Conservation (phyloP, 176 grass and related monocot species). For the Juncus inflexus region DNA sequence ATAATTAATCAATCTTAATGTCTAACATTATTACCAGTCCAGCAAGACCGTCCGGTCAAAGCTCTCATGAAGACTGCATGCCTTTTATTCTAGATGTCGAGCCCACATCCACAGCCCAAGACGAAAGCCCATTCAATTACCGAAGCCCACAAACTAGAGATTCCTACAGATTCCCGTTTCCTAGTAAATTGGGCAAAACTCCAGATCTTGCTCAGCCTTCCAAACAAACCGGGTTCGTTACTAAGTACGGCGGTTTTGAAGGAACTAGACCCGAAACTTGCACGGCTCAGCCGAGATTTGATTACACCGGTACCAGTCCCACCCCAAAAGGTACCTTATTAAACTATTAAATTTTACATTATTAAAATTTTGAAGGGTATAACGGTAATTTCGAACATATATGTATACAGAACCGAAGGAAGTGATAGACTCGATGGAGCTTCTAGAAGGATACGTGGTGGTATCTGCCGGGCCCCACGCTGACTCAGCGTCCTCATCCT, state of each 20-base stretch:
- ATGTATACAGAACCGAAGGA: background rate
- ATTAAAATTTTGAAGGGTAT: background rate
- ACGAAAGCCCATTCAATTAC: conserved; percentile 37
- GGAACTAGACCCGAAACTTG: conserved; percentile 5
- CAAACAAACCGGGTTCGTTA: conserved; percentile 47
- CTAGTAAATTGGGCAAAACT: conserved; percentile 48
- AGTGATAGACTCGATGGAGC: conserved; percentile 69
- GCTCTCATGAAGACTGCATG: conserved; percentile 84
- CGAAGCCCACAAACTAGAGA: conserved; percentile 36
- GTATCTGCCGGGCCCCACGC: conserved; percentile 52
- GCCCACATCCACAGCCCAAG: conserved; percentile 39
- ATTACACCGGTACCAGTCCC: conserved; percentile 14
- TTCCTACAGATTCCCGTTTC: conserved; percentile 41
- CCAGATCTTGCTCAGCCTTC: conserved; percentile 42
- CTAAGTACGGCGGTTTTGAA: conserved; percentile 51
- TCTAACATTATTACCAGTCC: conserved; percentile 41
- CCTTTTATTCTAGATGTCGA: conserved; percentile 82
- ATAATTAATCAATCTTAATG: conserved; percentile 11
- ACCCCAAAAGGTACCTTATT: conserved; percentile 20
- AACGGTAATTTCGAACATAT: background rate
- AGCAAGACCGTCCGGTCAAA: conserved; percentile 48
- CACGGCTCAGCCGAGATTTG: conserved; percentile 11
- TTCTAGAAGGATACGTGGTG: conserved; percentile 96
- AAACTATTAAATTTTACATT: conserved; percentile 1
- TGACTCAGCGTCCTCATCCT: conserved; percentile 55